Conservation (phyloP, 2,329 filamentous ascomycete genomes). For the Elsinoe perseae region DNA sequence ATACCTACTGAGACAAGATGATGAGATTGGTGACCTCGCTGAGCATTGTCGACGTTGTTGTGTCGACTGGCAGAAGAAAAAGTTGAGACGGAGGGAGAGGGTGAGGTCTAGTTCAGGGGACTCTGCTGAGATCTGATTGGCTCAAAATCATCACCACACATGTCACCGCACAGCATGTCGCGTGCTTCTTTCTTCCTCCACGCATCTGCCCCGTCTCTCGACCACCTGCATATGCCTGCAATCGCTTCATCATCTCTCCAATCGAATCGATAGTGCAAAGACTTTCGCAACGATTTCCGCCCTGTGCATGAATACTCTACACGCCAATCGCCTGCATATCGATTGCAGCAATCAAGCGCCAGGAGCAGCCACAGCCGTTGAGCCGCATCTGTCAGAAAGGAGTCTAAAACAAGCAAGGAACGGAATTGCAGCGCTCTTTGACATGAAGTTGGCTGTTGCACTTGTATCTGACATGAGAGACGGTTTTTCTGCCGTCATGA, state of each 20-base stretch:
- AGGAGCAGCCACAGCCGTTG: slow-evolving; percentile 5
- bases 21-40: neutral
- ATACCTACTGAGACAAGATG: neutral
- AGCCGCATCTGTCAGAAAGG: slow-evolving; percentile 7
- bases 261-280: slow-evolving; percentile 5
- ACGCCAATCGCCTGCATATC: neutral
- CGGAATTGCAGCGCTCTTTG: neutral
- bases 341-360: slow-evolving; percentile 1
- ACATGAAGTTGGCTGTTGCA: neutral
- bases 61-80: neutral
- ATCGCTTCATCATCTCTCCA: slow-evolving; percentile 13
- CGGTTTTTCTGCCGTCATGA: neutral
- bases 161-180: slow-evolving; percentile 11
- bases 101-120: slow-evolving; percentile 13
- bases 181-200: slow-evolving; percentile 4
- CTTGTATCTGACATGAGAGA: neutral
- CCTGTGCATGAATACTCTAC: neutral
- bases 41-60: neutral
- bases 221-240: neutral
- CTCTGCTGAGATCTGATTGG: slow-evolving; percentile 9
- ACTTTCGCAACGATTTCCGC: neutral
- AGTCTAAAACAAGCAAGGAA: slow-evolving; percentile 2
- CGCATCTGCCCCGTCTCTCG: neutral
- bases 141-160: neutral
- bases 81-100: neutral